phyloP scores from a whole-genome alignment of 805 yeast species.

The Schwanniomyces pseudopolymorphus region DNA sequence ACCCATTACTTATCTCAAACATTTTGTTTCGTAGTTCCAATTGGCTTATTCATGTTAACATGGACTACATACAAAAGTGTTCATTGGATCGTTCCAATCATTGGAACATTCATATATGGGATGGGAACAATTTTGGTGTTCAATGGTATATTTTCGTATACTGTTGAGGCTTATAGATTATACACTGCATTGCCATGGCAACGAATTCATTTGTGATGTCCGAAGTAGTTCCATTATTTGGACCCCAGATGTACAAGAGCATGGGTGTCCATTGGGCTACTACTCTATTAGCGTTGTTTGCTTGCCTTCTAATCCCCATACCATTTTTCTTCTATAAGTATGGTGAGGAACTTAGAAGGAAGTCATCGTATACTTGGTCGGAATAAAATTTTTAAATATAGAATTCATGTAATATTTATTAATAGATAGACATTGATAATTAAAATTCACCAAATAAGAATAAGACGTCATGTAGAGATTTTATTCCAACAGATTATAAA shows the following conservation, averaged over 20 bases:
- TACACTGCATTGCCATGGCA: conserved; percentile 64
- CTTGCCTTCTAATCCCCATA: conserved; percentile 19
- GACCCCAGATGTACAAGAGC: conserved; percentile 45
- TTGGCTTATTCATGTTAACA: conserved; percentile 77
- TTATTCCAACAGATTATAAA: too few relatives aligned
- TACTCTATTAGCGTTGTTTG: conserved; percentile 50
- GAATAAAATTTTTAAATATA: conserved; percentile 23
- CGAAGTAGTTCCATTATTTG: conserved; percentile 57
- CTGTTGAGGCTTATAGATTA: conserved; percentile 47
- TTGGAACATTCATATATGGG: conserved; percentile 40
- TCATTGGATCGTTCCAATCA: conserved; percentile 65
- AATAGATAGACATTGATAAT: too few relatives aligned
- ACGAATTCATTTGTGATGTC: conserved; percentile 57
- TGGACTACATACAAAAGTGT: conserved; percentile 71
- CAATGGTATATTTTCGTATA: conserved; percentile 20
- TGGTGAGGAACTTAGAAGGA: conserved; percentile 5
- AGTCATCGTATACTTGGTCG: conserved; percentile 3
- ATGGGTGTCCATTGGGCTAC: conserved; percentile 56
- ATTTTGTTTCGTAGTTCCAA: conserved; percentile 66
- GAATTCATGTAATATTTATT: too few relatives aligned
- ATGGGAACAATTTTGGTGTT: conserved; percentile 51
- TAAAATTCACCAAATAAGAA: too few relatives aligned
- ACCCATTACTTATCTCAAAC: too few relatives aligned
- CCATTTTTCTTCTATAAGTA: conserved; percentile 8
- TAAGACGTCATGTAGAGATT: too few relatives aligned